These are phyloP conservation scores for Scytalidium lignicola DNA, from an alignment of 2,329 filamentous ascomycete species.

Conservation along the genomic window DNA sequence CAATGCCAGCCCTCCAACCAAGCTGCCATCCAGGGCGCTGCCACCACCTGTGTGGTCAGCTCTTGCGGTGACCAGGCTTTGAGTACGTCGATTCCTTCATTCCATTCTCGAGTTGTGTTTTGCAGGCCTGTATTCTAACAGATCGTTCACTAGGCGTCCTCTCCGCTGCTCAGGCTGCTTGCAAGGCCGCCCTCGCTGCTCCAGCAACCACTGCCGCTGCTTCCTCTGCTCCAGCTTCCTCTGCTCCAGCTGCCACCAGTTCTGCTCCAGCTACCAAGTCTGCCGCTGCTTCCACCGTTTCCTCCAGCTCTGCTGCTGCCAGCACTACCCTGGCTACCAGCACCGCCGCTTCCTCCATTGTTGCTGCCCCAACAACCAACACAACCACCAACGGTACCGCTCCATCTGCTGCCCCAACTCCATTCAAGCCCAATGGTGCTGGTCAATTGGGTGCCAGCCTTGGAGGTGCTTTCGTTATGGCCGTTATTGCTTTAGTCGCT, in stretches of 20 bases:
- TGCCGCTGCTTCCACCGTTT: neutral
- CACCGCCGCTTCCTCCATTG: neutral
- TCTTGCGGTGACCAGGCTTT: conserved; percentile 14
- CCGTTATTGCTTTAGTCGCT: neutral
- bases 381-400: neutral
- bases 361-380: too few relatives aligned
- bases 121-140: too few relatives aligned
- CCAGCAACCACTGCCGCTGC: neutral
- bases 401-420: neutral
- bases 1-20: conserved; percentile 15
- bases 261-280: neutral
- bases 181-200: neutral
- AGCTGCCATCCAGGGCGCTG: conserved; percentile 12
- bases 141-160: neutral
- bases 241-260: neutral
- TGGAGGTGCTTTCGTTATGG: neutral
- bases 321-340: neutral
- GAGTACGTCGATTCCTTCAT: conserved; percentile 6
- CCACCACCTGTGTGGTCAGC: conserved; percentile 16
- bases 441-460: neutral
- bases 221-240: neutral
- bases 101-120: too few relatives aligned
- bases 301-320: neutral
- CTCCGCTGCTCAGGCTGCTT: neutral
- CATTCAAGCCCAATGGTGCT: neutral